phyloP scores from a whole-genome alignment of 2,329 filamentous ascomycete genomes.

The Epicoccum nigrum region DNA sequence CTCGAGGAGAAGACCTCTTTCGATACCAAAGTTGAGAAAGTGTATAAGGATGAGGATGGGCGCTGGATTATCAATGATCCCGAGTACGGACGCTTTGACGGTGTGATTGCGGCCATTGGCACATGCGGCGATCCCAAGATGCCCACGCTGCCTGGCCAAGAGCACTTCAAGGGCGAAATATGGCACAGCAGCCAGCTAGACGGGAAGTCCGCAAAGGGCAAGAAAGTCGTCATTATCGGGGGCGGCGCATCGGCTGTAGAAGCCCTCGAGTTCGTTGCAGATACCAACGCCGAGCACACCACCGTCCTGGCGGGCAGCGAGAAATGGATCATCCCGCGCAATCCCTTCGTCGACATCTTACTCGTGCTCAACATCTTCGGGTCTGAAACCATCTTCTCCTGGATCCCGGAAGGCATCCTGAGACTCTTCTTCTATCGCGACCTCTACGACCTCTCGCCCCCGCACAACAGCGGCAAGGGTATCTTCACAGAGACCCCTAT shows the following conservation, averaged over 20 bases:
- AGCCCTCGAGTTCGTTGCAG: constrained; percentile 77
- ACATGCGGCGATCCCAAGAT: constrained; percentile 81
- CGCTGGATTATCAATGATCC: constrained; percentile 80
- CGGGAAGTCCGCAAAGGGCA: constrained; percentile 73
- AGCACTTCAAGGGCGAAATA: constrained; percentile 72
- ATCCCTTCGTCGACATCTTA: constrained; percentile 73
- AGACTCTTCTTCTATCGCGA: constrained; percentile 84
- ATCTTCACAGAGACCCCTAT: constrained; percentile 86
- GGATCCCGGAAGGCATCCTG: constrained; percentile 77
- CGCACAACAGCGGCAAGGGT: constrained; percentile 61
- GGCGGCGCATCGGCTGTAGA: constrained; percentile 83
- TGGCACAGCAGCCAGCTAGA: constrained; percentile 79
- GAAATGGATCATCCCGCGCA: constrained; percentile 88
- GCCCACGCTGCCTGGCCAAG: constrained; percentile 72
- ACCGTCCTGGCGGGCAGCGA: constrained; percentile 78
- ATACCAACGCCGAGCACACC: constrained; percentile 69
- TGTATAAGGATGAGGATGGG: constrained; percentile 71
- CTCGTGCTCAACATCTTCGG: constrained; percentile 81
- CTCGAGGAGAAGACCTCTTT: constrained; percentile 75
- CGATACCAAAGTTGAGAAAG: constrained; percentile 69
- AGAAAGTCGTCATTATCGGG: constrained; percentile 77
- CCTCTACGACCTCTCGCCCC: constrained; percentile 73
- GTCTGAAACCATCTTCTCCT: constrained; percentile 75
- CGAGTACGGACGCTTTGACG: constrained; percentile 75
- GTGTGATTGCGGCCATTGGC: constrained; percentile 77